Evolutionary conservation across 495 filamentous ascomycete species (phyloP), one percentile per base, ranked within the genome.

Genomic region (Chaetomidium leptoderma): DNA sequence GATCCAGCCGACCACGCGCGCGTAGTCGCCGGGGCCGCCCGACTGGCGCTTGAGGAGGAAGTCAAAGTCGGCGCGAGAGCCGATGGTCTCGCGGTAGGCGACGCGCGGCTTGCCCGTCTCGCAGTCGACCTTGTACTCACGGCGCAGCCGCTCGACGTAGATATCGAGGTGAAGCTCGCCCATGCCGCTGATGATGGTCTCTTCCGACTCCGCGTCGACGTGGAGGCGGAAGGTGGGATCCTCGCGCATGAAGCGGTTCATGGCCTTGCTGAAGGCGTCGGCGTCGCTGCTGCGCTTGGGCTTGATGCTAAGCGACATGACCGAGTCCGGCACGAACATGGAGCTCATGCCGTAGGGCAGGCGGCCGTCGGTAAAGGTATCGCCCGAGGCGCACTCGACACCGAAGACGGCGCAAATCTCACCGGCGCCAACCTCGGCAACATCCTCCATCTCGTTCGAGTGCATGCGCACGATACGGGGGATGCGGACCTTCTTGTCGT

Each of bases 381-480:
- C 95, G 63, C 95, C 95, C 33, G 92, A 97, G 21, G 95, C 91
- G 73, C 95, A 99, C 58, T 99, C 95, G 52, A 99, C 86, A 69
- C 95, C 95, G 69, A 99, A 99, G 54, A 99, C 92, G 49, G 95
- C 95, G 67, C 95, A 97, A 54, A 99, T 97, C 69, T 99, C 95
- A 66, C 95, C 95, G 37, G 95, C 91, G 42, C 90, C 88, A 48
- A 99, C 87, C 69, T 97, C 92, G 45, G 69, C 76, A 14, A 95
- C 88, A 62, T 99, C 95, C 73, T 97, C 95, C 95, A 99, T 93
- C 69, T 99, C 95, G 69, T 97, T 96, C 32, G 91, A 96, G 78
- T 99, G 95, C 95, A 99, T 99, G 44, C 95, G 89, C 46, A 99
- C 95, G 66, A 99, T 99, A 64, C 92, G 87, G 21, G 95, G 95